Conservation (phyloP, 768 basidiomycete genomes). For the Omphalotus guepiniiformis region DNA sequence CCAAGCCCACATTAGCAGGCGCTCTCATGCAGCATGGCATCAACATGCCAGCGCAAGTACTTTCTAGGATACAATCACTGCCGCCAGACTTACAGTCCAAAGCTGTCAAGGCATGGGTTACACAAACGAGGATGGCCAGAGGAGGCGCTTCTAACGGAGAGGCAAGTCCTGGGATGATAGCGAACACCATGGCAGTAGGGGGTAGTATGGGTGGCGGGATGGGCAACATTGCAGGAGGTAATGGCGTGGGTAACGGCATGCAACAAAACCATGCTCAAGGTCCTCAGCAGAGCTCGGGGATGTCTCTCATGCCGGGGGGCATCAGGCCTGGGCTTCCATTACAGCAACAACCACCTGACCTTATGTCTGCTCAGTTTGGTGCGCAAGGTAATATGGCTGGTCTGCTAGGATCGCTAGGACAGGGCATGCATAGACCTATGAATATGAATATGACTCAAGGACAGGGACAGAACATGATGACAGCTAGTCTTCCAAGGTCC, state of each 20-base stretch:
- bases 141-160: background rate
- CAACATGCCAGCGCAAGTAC: no score
- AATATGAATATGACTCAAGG: conserved; percentile 1
- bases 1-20: background rate
- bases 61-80: no score
- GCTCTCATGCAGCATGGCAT: background rate
- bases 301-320: no score
- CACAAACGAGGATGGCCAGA: background rate
- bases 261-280: no score
- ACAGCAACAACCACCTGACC: no score
- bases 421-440: background rate
- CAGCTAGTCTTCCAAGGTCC: no score
- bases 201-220: no score
- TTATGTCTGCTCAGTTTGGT: background rate
- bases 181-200: background rate
- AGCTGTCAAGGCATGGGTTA: background rate
- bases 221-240: no score
- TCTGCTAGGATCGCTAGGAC: background rate
- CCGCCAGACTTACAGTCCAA: background rate
- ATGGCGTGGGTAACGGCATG: no score
- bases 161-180: background rate
- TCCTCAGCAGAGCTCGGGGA: no score
- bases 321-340: no score
- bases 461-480: no score
- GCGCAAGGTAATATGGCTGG: background rate